Conservation (phyloP, 441 rosid genomes). For the Syzygium syzygioides region DNA sequence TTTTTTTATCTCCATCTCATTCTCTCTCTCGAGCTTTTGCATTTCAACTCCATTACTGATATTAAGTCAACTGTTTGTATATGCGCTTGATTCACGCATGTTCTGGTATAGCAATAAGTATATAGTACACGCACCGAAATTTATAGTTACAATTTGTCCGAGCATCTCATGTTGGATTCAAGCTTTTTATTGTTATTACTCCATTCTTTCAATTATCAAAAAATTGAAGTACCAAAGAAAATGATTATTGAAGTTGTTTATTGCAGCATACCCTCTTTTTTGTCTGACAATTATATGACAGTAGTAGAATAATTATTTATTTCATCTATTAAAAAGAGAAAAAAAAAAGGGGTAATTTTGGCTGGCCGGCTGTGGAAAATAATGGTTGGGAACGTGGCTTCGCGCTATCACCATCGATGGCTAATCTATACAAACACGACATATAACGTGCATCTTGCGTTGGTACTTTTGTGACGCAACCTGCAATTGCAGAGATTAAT, state of each 20-base stretch:
- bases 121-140: background rate
- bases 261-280: background rate
- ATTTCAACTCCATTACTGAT: background rate
- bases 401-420: background rate
- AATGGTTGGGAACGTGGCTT: background rate
- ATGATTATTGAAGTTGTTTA: background rate
- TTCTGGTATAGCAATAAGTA: background rate
- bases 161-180: background rate
- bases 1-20: background rate
- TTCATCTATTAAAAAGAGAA: background rate
- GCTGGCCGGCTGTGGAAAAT: background rate
- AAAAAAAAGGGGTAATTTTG: background rate
- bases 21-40: background rate
- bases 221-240: too few relatives aligned
- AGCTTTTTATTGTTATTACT: background rate
- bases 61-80: background rate
- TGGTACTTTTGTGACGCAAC: background rate
- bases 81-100: background rate
- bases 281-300: background rate
- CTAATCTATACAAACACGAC: background rate
- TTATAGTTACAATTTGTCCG: background rate
- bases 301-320: background rate
- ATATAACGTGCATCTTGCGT: background rate
- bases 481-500: background rate
- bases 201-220: too few relatives aligned